Percentiles rank a stretch among this genome's conserved stretches.
phyloP scores from a whole-genome alignment of 2,329 filamentous ascomycete species.

The Alternaria gansuensis region DNA sequence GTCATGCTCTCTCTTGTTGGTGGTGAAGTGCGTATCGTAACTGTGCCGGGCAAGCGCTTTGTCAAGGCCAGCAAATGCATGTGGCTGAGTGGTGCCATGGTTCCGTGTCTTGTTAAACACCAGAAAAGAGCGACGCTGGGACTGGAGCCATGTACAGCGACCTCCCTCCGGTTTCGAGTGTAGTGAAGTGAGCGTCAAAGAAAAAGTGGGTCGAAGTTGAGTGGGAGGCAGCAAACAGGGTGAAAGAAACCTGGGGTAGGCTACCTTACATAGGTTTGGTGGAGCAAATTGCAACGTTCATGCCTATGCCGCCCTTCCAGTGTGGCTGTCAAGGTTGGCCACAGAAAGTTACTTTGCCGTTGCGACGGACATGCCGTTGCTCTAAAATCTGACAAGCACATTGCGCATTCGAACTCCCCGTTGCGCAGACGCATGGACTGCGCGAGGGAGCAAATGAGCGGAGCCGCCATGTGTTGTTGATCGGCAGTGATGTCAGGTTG shows the following conservation, averaged over 20 bases:
- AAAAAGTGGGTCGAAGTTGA: conserved; percentile 1
- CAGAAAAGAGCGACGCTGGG: background rate
- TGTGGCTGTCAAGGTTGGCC: conserved; percentile 25
- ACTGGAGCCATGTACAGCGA: conserved; percentile 15
- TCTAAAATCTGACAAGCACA: conserved; percentile 8
- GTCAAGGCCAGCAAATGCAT: conserved; percentile 19
- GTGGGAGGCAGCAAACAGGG: conserved; percentile 6
- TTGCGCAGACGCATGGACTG: conserved; percentile 16
- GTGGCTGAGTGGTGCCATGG: conserved; percentile 39
- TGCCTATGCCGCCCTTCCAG: conserved; percentile 18
- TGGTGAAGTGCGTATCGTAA: conserved; percentile 38
- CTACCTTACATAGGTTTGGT: conserved; percentile 15
- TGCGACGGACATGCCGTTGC: conserved; percentile 8
- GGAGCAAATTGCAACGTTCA: conserved; percentile 7
- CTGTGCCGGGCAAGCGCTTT: conserved; percentile 33
- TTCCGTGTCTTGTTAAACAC: conserved; percentile 1
- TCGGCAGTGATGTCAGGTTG: conserved; percentile 18
- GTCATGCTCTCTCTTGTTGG: conserved; percentile 41
- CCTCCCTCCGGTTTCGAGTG: background rate
- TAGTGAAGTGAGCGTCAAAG: background rate
- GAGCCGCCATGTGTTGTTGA: conserved; percentile 20
- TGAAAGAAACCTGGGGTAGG: conserved; percentile 8
- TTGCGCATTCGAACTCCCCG: background rate
- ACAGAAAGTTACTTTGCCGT: conserved; percentile 8
- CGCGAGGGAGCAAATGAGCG: conserved; percentile 21